phyloP scores from a whole-genome alignment of 2,329 filamentous ascomycete species.

The Diaporthe sp. region DNA sequence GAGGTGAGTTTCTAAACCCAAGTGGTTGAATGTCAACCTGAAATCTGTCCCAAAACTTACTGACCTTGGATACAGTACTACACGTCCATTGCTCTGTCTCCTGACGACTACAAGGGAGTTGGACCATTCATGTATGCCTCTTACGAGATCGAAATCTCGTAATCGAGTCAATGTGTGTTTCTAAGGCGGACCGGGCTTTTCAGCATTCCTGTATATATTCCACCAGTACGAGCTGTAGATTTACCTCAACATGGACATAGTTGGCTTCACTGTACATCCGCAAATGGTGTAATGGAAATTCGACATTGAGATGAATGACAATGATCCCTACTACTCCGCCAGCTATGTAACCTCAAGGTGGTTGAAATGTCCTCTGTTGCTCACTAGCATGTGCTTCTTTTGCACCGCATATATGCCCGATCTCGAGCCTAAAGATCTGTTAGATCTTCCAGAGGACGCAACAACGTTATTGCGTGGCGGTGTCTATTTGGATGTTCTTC shows the following conservation, averaged over 20 bases:
- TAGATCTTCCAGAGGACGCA: too few species aligned
- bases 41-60: neutral
- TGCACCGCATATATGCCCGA: neutral
- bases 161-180: neutral
- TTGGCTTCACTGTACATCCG: neutral
- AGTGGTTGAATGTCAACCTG: neutral
- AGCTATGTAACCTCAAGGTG: neutral
- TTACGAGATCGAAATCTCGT: slow-evolving; percentile 45
- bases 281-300: neutral
- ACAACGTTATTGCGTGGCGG: too few species aligned
- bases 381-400: neutral
- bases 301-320: neutral
- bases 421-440: too few species aligned
- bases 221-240: slow-evolving; percentile 14
- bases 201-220: slow-evolving; percentile 23
- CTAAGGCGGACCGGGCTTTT: neutral
- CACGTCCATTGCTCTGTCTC: slow-evolving; percentile 49
- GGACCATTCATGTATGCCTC: slow-evolving; percentile 52
- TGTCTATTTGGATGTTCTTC: too few species aligned
- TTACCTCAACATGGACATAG: neutral
- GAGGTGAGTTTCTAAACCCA: slow-evolving; percentile 52
- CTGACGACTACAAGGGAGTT: slow-evolving; percentile 51
- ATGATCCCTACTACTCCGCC: neutral
- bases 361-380: neutral
- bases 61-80: slow-evolving; percentile 50